Evolutionary conservation across 176 grass and related monocot genomes (phyloP), one percentile per base, ranked within the genome.

Genomic region (Rhynchospora breviuscula): DNA sequence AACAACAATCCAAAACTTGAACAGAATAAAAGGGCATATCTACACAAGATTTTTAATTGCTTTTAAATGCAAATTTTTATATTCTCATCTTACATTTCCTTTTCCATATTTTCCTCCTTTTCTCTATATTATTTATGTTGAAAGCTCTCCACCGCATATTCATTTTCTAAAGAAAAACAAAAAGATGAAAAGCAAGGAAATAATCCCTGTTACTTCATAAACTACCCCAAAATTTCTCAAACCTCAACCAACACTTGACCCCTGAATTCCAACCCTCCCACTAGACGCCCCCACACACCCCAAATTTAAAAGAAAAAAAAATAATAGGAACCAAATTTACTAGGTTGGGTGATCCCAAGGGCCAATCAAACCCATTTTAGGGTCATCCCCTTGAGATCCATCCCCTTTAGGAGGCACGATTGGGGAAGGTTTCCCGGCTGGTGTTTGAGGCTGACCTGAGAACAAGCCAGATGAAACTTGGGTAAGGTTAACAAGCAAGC

Each of bases 311-410:
- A 78, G 61, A 80, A 80, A 84, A 22, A 22, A 66, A 80, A 61
- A 83, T 85, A 57, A 81, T 68, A 92, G 84, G 82, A 51, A 75
- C 61, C 81, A 86, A 88, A 90, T 66, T 69, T 76, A 59, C 84
- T 88, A 93, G 82, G 83, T 89, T 22, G 80, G 91, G 77, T 85
- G 89, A 68, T 90, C 94, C 95, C 92, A 98, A 69, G 76, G 80
- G 45, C 70, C 76, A 19, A 79, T 23, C 3, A 25, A 43, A 14
- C 75, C 83, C 46, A 86, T 93, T 69, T 79, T 85, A 83, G 91
- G 96, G 19, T 83, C 93, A 53, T 93, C 93, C 62, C 91, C 96
- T 62, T 88, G 86, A 59, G 61, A 82, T 84, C 89, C 88, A 19
- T 80, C 84, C 67, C 93, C 86, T 35, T 95, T 91, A 63, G 91